phyloP scores from a whole-genome alignment of 371 early-diverging fungal genomes.

The Paraphysoderma sedebokerense region DNA sequence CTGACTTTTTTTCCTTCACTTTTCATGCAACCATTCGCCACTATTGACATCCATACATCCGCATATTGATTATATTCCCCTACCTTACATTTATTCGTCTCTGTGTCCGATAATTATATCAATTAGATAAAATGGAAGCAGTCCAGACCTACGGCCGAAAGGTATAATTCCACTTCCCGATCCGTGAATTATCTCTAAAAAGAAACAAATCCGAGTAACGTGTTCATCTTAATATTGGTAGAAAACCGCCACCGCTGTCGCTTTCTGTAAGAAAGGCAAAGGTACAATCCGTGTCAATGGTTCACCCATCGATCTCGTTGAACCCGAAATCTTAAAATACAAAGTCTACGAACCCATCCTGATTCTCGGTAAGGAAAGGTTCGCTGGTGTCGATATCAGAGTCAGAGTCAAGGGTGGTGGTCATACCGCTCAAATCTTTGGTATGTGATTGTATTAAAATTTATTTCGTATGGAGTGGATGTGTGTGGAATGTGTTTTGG shows the following conservation, averaged over 20 bases:
- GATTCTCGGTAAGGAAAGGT: conserved; percentile 89
- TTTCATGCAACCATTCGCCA: no score
- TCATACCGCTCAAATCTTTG: conserved; percentile 91
- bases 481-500: background rate
- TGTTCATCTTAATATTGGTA: conserved; percentile 18
- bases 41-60: no score
- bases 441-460: no score
- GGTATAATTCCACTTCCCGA: conserved; percentile 3
- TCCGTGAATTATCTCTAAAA: no score
- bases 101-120: no score
- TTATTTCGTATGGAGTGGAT: background rate
- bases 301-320: conserved; percentile 86
- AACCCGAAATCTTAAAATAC: conserved; percentile 91
- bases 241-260: conserved; percentile 99
- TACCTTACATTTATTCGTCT: no score
- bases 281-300: conserved; percentile 97
- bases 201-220: no score
- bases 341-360: conserved; percentile 98
- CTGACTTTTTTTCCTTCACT: no score
- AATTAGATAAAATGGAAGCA: no score
- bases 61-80: no score
- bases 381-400: conserved; percentile 92
- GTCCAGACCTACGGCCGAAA: conserved; percentile 28
- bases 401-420: conserved; percentile 98
- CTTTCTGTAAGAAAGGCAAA: conserved; percentile 93